Evolutionary conservation across 2,329 filamentous ascomycete species (phyloP).

Genomic region (Venturia asperata): DNA sequence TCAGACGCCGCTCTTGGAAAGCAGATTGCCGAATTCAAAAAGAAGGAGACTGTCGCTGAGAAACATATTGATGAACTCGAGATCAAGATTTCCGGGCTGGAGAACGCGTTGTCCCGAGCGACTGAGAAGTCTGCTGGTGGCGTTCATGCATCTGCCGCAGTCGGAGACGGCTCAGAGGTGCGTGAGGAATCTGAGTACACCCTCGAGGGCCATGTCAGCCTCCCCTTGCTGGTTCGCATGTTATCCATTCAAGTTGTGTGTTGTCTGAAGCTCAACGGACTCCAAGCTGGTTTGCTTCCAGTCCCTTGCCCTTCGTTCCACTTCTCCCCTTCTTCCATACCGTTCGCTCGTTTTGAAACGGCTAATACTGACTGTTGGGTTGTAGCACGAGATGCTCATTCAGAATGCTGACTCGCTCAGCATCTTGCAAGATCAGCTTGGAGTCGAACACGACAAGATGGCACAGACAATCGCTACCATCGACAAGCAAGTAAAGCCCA

Average conservation of each 20-base stretch:
- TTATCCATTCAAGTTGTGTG: not conserved
- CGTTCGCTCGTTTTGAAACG: not conserved
- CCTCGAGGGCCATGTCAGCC: constrained; percentile 11
- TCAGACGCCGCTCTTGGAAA: not conserved
- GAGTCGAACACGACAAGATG: not conserved
- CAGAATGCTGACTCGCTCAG: constrained; percentile 9
- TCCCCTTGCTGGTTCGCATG: constrained; percentile 3
- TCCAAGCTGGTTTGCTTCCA: constrained; percentile 13
- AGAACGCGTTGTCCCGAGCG: not conserved
- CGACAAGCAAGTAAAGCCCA: not conserved
- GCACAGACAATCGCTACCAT: not conserved
- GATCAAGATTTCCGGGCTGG: not conserved
- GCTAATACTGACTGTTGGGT: not conserved
- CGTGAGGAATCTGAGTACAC: constrained; percentile 13
- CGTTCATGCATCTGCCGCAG: not conserved
- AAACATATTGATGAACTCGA: not conserved
- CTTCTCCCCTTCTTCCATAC: not conserved
- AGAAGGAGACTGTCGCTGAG: not conserved
- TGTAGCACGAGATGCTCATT: constrained; percentile 9
- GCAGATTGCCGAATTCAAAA: not conserved
- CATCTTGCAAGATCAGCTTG: constrained; percentile 2
- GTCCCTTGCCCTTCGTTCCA: not conserved
- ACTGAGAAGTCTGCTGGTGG: constrained; percentile 11
- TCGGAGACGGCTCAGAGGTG: constrained; percentile 2
- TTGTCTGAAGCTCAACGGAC: constrained; percentile 4